Percentiles rank a stretch among this genome's conserved stretches.
Evolutionary conservation across 139 green algal species (phyloP).

Genomic region (Coelastrella sp.): DNA sequence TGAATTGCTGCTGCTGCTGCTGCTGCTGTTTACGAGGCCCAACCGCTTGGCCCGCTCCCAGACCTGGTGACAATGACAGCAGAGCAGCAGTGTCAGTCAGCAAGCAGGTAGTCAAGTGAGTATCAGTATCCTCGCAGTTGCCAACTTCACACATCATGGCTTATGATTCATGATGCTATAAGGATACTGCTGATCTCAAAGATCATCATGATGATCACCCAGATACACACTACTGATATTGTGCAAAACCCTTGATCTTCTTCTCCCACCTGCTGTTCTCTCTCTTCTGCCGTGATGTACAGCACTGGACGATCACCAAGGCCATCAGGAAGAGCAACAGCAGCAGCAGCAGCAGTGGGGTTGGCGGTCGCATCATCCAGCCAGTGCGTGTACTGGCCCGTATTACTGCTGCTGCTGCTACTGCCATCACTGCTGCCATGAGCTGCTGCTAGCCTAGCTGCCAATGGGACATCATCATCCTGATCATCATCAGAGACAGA

Average conservation of each 20-base stretch:
- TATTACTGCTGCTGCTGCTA: slow-evolving; percentile 1
- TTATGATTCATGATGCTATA: too few species aligned
- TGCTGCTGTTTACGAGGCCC: slow-evolving; percentile 55
- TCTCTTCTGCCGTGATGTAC: slow-evolving; percentile 88
- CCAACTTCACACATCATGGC: too few species aligned
- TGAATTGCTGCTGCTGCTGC: too few species aligned
- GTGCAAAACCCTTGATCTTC: too few species aligned
- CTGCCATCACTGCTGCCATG: slow-evolving; percentile 7
- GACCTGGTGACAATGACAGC: slow-evolving; percentile 65
- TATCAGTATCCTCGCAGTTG: too few species aligned
- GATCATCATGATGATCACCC: too few species aligned
- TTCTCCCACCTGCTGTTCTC: slow-evolving; percentile 63
- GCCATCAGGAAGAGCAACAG: not conserved
- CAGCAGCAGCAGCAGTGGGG: slow-evolving; percentile 8
- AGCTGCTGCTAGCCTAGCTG: slow-evolving; percentile 43
- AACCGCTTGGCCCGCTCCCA: slow-evolving; percentile 76
- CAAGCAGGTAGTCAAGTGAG: not conserved
- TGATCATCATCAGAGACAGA: not conserved
- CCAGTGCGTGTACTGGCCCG: not conserved
- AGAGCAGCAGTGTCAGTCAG: not conserved
- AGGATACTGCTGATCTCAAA: too few species aligned
- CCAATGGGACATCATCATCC: slow-evolving; percentile 51
- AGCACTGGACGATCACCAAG: slow-evolving; percentile 63
- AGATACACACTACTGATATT: too few species aligned
- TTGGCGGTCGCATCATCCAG: not conserved